Evolutionary conservation across 78 protist species (phyloP).

Genomic region (Protostelium mycophagum): DNA sequence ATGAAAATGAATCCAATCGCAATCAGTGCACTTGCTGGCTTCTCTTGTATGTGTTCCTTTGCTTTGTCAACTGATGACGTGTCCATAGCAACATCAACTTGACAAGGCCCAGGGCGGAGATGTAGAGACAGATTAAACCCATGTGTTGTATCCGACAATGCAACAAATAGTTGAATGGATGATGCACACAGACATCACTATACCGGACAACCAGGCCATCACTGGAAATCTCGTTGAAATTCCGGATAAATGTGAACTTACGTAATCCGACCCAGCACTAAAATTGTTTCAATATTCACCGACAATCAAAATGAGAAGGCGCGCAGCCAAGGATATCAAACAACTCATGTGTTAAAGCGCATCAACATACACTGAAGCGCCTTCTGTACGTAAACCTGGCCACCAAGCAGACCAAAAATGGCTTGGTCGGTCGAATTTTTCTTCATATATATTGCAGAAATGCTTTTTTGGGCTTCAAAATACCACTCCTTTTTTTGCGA

Average conservation of each 20-base stretch:
- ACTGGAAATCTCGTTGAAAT: background rate
- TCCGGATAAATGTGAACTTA: background rate
- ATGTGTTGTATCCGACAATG: background rate
- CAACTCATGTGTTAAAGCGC: too few species aligned
- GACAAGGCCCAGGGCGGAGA: background rate
- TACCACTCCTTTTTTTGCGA: too few species aligned
- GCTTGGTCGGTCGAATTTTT: too few species aligned
- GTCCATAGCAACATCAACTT: background rate
- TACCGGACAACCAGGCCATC: background rate
- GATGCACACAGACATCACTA: background rate
- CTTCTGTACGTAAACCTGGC: too few species aligned
- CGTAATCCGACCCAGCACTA: too few species aligned
- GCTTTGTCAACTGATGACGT: background rate
- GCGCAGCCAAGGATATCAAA: too few species aligned
- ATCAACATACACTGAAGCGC: too few species aligned
- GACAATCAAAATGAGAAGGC: too few species aligned
- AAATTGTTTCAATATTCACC: too few species aligned
- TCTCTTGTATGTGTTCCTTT: background rate
- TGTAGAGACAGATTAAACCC: background rate
- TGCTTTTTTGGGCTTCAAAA: too few species aligned
- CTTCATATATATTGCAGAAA: too few species aligned
- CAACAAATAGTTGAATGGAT: background rate
- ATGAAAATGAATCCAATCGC: background rate
- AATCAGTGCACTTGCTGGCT: background rate
- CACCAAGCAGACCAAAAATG: too few species aligned